Base-by-base conservation (phyloP, 2,329 filamentous ascomycete genomes). In the Talaromyces sp. region DNA sequence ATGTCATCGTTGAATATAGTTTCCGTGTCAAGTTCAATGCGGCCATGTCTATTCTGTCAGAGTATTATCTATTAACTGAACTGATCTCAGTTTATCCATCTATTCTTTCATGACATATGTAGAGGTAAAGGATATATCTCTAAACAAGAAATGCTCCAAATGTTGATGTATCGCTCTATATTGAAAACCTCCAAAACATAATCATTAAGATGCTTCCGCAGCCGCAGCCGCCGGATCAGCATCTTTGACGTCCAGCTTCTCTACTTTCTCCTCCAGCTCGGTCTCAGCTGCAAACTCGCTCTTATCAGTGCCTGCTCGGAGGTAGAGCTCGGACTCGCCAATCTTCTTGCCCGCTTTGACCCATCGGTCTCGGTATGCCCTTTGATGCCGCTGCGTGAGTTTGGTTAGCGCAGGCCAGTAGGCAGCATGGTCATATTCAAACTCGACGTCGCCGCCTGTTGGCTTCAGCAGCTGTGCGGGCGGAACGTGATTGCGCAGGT, bases 391-490 rank as follows among this genome's bases (percentile, higher is more conserved):
- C 19, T 84, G 82, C 65, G 88, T 89, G 68, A 96, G 75, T 68
- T 86, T 82, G 68, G 86, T 86, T 63, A 99, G 81, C 1, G 90
- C 89, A 0, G 93, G 91, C 95, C 95, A 99, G 81, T 97, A 99
- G 17, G 81, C 75, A 1, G 82, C 78, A 77, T 99, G 95, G 70
- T 96, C 90, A 74, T 99, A 99, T 69, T 91, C 88, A 72, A 99
- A 98, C 62, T 93, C 84, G 63, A 96, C 84, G 55, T 90, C 84
- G 61, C 95, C 93, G 54, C 88, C 87, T 69, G 89, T 87, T 60
- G 87, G 82, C 68, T 86, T 88, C 87, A 91, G 89, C 58, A 99
- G 84, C 73, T 98, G 93, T 69, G 88, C 82, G 8, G 86, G 77
- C 5, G 92, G 92, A 21, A 99, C 89, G 73, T 92, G 91, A 66